These are phyloP conservation scores for Pyricularia pennisetigena DNA, from an alignment of 2,329 filamentous ascomycete species.

Conservation along the genomic window DNA sequence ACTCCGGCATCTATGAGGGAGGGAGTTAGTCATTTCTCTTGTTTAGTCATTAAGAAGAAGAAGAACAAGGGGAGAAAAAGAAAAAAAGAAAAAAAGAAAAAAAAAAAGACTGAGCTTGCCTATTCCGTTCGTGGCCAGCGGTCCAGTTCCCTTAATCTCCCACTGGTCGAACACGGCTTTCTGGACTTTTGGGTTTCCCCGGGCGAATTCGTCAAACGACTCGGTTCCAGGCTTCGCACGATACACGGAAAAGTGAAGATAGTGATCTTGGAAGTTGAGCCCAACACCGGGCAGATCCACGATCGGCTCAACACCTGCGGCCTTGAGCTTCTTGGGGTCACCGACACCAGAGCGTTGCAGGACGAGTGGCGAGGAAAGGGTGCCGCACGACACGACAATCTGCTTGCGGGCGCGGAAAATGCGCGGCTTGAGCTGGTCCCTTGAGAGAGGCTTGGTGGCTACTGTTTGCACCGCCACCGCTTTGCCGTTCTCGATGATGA, in stretches of 20 bases:
- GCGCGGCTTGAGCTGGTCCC: constrained; percentile 36
- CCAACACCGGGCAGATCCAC: constrained; percentile 66
- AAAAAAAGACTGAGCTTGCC: too few species aligned
- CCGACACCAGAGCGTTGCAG: constrained; percentile 68
- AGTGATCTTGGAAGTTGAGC: constrained; percentile 69
- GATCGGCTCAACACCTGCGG: constrained; percentile 56
- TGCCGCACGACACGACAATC: constrained; percentile 64
- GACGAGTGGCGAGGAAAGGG: constrained; percentile 63
- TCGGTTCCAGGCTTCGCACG: constrained; percentile 67
- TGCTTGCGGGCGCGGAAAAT: constrained; percentile 62
- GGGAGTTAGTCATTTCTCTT: too few species aligned
- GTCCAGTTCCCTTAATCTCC: constrained; percentile 70
- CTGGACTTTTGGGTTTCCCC: constrained; percentile 63
- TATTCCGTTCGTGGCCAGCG: constrained; percentile 68
- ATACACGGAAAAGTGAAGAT: constrained; percentile 61
- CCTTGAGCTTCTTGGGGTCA: constrained; percentile 60
- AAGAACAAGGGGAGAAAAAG: too few species aligned
- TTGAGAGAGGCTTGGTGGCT: constrained; percentile 56
- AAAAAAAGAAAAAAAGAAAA: too few species aligned
- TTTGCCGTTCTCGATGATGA: constrained; percentile 62
- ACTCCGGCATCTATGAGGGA: constrained; percentile 61
- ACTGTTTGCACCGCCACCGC: constrained; percentile 65
- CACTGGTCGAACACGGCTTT: constrained; percentile 67
- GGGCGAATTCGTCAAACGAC: constrained; percentile 71
- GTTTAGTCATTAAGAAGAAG: too few species aligned